Evolutionary conservation across 2,329 filamentous ascomycete species (phyloP), one percentile per base, ranked within the genome.

Genomic region (Fusarium verrucosum): DNA sequence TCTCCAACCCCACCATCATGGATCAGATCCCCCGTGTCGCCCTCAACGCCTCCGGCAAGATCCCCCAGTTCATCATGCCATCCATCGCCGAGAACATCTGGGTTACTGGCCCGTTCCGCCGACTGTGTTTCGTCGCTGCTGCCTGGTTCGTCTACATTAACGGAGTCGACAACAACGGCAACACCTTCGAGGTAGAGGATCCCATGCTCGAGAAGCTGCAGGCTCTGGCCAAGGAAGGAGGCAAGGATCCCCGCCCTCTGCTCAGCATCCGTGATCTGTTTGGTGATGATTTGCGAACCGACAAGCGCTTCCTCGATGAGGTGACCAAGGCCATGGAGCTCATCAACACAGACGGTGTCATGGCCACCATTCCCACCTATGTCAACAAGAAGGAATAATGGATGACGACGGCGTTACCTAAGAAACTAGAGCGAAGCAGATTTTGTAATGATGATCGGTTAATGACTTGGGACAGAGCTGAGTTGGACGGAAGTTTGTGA

Each of bases 1-100:
- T 85, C 76, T 80, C 81, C 70, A 85, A 85, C 80, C 82, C 83
- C 1, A 83, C 82, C 50, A 84, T 85, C 69, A 83, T 80, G 81
- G 82, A 85, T 58, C 82, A 84, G 74, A 76, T 85, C 52, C 79
- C 81, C 35, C 83, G 82, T 33, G 75, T 85, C 58, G 81, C 80
- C 58, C 78, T 85, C 20, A 81, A 81, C 70, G 82, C 78, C 20
- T 83, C 82, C 7, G 82, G 82, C 75, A 85, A 85, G 79, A 79
- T 85, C 35, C 82, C 82, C 1, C 81, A 81, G 74, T 81, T 81
- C 75, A 79, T 81, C 76, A 81, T 81, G 78, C 79, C 79, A 10
- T 80, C 79, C 26, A 76, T 81, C 56, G 79, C 79, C 56, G 79
- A 81, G 76, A 71, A 72, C 40, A 84, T 84, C 58, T 81, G 79